phyloP scores from a whole-genome alignment of 805 yeast species.

The Lachancea nothofagi region DNA sequence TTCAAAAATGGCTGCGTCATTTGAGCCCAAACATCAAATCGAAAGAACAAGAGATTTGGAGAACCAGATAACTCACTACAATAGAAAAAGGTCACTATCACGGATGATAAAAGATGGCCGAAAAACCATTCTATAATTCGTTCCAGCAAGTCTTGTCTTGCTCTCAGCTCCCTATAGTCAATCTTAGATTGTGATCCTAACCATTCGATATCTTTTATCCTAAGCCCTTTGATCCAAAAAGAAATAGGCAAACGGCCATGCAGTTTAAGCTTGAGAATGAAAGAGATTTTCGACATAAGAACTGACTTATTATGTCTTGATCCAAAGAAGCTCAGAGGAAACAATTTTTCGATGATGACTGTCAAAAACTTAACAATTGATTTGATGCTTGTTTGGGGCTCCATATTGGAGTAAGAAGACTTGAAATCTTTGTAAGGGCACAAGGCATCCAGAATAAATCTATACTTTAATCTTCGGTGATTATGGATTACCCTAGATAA shows the following conservation, averaged over 20 bases:
- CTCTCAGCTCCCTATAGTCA: background rate
- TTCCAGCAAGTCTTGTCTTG: slow-evolving; percentile 1
- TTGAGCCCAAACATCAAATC: slow-evolving; percentile 53
- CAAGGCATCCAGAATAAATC: slow-evolving; percentile 12
- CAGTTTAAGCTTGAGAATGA: slow-evolving; percentile 36
- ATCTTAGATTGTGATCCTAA: slow-evolving; percentile 30
- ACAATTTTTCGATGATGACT: slow-evolving; percentile 40
- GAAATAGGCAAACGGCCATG: slow-evolving; percentile 34
- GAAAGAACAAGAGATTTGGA: slow-evolving; percentile 42
- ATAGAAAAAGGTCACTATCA: slow-evolving; percentile 55
- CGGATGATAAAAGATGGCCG: slow-evolving; percentile 37
- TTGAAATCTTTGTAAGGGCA: slow-evolving; percentile 10
- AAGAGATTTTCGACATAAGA: slow-evolving; percentile 35
- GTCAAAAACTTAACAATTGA: slow-evolving; percentile 41
- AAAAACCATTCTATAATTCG: slow-evolving; percentile 58
- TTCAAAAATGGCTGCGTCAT: slow-evolving; percentile 40
- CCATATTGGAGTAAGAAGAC: slow-evolving; percentile 26
- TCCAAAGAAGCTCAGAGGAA: slow-evolving; percentile 54
- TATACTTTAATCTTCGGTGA: slow-evolving; percentile 13
- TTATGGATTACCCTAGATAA: background rate
- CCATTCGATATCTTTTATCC: slow-evolving; percentile 50
- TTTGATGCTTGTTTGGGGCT: slow-evolving; percentile 29
- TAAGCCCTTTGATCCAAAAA: slow-evolving; percentile 28
- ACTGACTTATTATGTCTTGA: slow-evolving; percentile 40
- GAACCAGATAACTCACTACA: slow-evolving; percentile 52